These are phyloP conservation scores for Metschnikowia lunata DNA, from an alignment of 805 yeast genomes.

Conservation along the genomic window DNA sequence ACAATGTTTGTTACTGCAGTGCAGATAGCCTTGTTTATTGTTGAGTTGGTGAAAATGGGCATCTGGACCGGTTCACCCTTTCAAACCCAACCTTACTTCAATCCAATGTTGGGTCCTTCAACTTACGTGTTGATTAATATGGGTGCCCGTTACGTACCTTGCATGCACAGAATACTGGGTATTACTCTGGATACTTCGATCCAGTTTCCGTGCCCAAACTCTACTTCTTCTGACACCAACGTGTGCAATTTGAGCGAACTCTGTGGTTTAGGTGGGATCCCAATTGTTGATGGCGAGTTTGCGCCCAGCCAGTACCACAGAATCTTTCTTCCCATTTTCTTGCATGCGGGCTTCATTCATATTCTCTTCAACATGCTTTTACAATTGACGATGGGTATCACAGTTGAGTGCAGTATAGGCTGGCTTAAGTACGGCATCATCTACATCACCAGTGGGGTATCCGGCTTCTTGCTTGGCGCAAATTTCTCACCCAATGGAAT, in stretches of 20 bases:
- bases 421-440: constrained; percentile 47
- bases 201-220: constrained; percentile 64
- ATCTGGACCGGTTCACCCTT: constrained; percentile 58
- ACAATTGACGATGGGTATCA: constrained; percentile 58
- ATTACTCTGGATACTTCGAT: constrained; percentile 46
- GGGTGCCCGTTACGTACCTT: constrained; percentile 70
- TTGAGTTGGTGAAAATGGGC: constrained; percentile 56
- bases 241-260: constrained; percentile 54
- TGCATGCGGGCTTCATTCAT: constrained; percentile 73
- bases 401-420: constrained; percentile 57
- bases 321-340: constrained; percentile 61
- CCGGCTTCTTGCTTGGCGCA: constrained; percentile 66
- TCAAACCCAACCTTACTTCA: constrained; percentile 66
- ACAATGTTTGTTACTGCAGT: constrained; percentile 40
- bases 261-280: constrained; percentile 56
- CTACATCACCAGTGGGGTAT: constrained; percentile 57
- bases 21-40: constrained; percentile 56
- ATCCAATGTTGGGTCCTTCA: constrained; percentile 79
- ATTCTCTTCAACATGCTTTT: constrained; percentile 58
- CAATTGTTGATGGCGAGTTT: constrained; percentile 26
- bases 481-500: constrained; percentile 65
- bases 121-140: constrained; percentile 58
- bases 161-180: constrained; percentile 53
- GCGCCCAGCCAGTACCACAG: constrained; percentile 68
- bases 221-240: constrained; percentile 50